phyloP scores from a whole-genome alignment of 192 early-diverging fungal species.

The Linnemannia hyalina region DNA sequence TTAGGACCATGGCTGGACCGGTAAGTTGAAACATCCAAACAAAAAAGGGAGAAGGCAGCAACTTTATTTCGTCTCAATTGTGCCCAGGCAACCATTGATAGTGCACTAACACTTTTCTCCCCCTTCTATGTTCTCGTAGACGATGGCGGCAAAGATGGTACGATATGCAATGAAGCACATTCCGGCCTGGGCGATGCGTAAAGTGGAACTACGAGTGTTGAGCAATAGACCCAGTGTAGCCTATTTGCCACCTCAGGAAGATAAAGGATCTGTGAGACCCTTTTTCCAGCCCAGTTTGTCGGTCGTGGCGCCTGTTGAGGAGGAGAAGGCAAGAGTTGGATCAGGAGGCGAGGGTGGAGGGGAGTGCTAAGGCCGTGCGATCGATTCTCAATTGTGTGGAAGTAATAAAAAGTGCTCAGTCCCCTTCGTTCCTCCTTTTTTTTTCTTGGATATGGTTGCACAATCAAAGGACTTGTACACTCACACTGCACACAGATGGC shows the following conservation, averaged over 20 bases:
- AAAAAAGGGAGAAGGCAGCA: neutral
- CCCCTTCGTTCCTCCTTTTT: too few relatives aligned
- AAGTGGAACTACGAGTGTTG: constrained; percentile 1
- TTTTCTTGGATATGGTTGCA: too few relatives aligned
- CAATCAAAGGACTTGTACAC: too few relatives aligned
- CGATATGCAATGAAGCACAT: constrained; percentile 12
- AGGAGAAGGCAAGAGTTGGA: neutral
- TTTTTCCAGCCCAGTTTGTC: constrained; percentile 16
- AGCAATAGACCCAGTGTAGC: constrained; percentile 21
- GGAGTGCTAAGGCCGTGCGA: neutral
- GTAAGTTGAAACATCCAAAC: neutral
- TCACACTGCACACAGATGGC: too few relatives aligned
- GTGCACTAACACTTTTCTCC: neutral
- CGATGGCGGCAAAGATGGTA: neutral
- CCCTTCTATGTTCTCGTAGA: neutral
- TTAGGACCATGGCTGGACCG: constrained; percentile 8
- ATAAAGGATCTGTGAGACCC: constrained; percentile 16
- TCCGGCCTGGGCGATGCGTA: constrained; percentile 8
- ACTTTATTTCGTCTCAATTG: neutral
- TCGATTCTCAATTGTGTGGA: neutral
- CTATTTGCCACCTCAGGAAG: constrained; percentile 6
- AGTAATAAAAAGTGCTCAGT: too few relatives aligned
- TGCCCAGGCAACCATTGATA: neutral
- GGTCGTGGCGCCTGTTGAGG: neutral
- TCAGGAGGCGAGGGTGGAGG: neutral